These are phyloP conservation scores for Fraxinus excelsior DNA, from an alignment of 257 asterid genomes.

Conservation along the genomic window DNA sequence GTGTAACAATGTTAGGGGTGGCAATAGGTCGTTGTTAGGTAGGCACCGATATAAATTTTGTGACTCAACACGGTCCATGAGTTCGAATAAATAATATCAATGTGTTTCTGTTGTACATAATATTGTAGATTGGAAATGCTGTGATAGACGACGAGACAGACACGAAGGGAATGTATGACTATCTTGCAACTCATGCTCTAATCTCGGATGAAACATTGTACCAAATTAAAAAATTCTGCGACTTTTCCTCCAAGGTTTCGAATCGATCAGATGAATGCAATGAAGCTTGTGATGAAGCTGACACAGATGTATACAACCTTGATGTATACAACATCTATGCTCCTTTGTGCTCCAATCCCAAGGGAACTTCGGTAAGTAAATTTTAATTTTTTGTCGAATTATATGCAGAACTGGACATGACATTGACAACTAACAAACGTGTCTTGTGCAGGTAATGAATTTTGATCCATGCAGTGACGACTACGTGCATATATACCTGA, in stretches of 20 bases:
- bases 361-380: slow-evolving; percentile 45
- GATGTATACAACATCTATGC: slow-evolving; percentile 73
- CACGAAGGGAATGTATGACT: slow-evolving; percentile 61
- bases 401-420: neutral
- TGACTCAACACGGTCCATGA: too few relatives aligned
- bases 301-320: neutral
- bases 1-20: too few relatives aligned
- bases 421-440: neutral
- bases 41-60: too few relatives aligned
- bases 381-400: too few relatives aligned
- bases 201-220: slow-evolving; percentile 46
- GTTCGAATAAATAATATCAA: neutral
- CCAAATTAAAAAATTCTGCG: slow-evolving; percentile 42
- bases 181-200: slow-evolving; percentile 61
- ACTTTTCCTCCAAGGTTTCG: slow-evolving; percentile 39
- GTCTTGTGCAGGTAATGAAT: neutral
- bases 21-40: too few relatives aligned
- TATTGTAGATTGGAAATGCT: slow-evolving; percentile 77
- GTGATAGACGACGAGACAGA: slow-evolving; percentile 70
- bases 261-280: slow-evolving; percentile 36
- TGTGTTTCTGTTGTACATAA: neutral
- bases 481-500: slow-evolving; percentile 62
- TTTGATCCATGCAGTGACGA: slow-evolving; percentile 68
- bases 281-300: slow-evolving; percentile 32
- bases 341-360: slow-evolving; percentile 56